These are phyloP conservation scores for Lasiodiplodia sp. DNA, from an alignment of 2,329 filamentous ascomycete species.

Conservation along the genomic window DNA sequence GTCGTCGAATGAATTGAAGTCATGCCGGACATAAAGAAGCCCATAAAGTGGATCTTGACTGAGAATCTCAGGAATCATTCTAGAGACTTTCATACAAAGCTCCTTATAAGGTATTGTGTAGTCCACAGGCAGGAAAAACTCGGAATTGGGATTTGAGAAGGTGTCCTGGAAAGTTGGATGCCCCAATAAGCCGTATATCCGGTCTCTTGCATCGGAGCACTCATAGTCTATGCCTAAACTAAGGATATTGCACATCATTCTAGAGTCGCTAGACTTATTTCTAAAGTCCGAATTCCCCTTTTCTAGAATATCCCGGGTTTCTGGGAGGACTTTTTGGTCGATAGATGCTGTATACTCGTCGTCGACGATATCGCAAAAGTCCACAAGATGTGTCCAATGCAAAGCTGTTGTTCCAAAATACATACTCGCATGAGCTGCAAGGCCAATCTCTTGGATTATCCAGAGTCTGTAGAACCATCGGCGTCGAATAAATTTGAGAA, in stretches of 20 bases:
- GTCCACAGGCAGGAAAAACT: background rate
- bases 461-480: constrained; percentile 14
- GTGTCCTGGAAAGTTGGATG: background rate
- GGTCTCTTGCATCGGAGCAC: background rate
- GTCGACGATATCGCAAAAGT: background rate
- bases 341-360: background rate
- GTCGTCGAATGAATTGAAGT: background rate
- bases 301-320: too few relatives aligned
- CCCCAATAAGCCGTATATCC: background rate
- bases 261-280: background rate
- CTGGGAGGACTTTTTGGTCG: too few relatives aligned
- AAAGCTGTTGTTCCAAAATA: background rate
- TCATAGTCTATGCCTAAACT: accelerated
- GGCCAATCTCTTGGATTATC: constrained; percentile 20
- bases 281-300: too few relatives aligned
- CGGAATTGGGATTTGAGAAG: background rate
- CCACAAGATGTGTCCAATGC: background rate
- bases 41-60: background rate
- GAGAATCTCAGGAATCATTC: background rate
- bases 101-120: background rate
- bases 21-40: background rate
- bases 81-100: background rate
- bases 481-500: background rate
- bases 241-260: background rate
- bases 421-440: background rate